These are phyloP conservation scores for Cytospora leucostoma DNA, from an alignment of 2,329 filamentous ascomycete species.

Conservation along the genomic window DNA sequence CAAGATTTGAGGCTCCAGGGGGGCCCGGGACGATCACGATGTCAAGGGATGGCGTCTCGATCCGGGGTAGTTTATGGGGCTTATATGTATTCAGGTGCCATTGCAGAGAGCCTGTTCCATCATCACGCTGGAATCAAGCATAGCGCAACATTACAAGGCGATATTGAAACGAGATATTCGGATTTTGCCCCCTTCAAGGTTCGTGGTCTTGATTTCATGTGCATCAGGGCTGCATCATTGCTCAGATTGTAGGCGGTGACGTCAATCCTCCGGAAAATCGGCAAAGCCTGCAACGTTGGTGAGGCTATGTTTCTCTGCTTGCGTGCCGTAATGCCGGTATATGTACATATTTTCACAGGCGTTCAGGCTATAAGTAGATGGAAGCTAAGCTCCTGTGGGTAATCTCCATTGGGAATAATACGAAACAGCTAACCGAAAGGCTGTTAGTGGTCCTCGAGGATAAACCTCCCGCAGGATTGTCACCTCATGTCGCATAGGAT, in stretches of 20 bases:
- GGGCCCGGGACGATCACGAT: constrained; percentile 12
- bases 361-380: background rate
- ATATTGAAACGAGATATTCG: background rate
- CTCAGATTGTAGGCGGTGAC: constrained; percentile 4
- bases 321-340: constrained; percentile 6
- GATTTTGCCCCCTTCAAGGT: background rate
- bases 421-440: background rate
- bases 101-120: background rate
- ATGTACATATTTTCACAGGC: too few species aligned
- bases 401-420: too few species aligned
- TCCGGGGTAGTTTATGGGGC: constrained; percentile 1
- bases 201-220: background rate
- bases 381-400: background rate
- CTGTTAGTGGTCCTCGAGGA: background rate
- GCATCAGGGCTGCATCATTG: constrained; percentile 12
- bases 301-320: background rate
- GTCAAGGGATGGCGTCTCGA: constrained; percentile 23
- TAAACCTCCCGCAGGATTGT: background rate
- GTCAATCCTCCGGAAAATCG: constrained; percentile 1
- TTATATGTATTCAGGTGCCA: background rate
- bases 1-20: constrained; percentile 27
- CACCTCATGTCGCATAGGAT: too few species aligned
- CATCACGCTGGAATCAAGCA: background rate
- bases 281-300: background rate
- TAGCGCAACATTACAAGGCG: background rate